phyloP scores from a whole-genome alignment of 1,284 basidiomycete genomes.

The Boletus semigastroideus region DNA sequence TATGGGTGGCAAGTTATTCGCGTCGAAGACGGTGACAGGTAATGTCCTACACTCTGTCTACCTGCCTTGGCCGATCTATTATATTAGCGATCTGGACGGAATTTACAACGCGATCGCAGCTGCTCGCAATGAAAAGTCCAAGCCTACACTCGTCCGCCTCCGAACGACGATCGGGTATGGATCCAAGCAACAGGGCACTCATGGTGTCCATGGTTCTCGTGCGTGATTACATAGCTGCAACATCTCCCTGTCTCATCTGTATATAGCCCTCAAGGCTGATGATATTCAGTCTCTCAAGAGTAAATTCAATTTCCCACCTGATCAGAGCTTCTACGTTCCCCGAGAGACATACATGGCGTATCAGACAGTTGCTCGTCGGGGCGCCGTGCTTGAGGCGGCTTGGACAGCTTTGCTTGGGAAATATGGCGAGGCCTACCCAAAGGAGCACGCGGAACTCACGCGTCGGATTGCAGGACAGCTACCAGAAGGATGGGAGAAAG shows the following conservation, averaged over 20 bases:
- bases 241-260: not conserved
- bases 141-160: slow-evolving; percentile 86
- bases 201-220: slow-evolving; percentile 92
- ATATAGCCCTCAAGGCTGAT: slow-evolving; percentile 85
- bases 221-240: slow-evolving; percentile 30
- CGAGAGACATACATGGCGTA: slow-evolving; percentile 74
- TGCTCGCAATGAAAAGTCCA: slow-evolving; percentile 73
- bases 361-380: slow-evolving; percentile 63
- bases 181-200: slow-evolving; percentile 89
- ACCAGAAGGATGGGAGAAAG: slow-evolving; percentile 85
- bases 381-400: slow-evolving; percentile 70
- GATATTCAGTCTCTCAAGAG: slow-evolving; percentile 85
- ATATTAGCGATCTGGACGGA: slow-evolving; percentile 66
- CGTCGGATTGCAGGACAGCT: slow-evolving; percentile 85
- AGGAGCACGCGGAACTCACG: slow-evolving; percentile 82
- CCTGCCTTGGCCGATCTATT: slow-evolving; percentile 6
- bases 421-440: slow-evolving; percentile 80
- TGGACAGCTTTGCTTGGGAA: slow-evolving; percentile 76
- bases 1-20: slow-evolving; percentile 94
- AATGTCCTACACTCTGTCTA: slow-evolving; percentile 22
- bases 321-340: slow-evolving; percentile 81
- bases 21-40: slow-evolving; percentile 83
- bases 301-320: slow-evolving; percentile 83
- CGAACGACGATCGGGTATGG: slow-evolving; percentile 94
- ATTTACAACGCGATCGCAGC: slow-evolving; percentile 82